phyloP scores from a whole-genome alignment of 2,329 filamentous ascomycete genomes.

The Sporothrix variecibatus region DNA sequence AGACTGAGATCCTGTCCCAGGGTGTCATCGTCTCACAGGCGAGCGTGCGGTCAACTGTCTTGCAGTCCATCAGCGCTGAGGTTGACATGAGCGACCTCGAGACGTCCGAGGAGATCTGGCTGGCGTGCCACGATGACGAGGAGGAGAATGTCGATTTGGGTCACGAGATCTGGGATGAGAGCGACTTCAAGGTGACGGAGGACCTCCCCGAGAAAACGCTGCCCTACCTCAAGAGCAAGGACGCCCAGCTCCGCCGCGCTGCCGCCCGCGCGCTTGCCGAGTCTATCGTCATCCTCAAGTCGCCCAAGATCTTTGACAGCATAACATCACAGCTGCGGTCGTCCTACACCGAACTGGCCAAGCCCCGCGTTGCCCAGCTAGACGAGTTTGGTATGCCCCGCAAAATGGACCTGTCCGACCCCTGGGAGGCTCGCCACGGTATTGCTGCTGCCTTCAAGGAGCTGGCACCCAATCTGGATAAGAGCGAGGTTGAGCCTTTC shows the following conservation, averaged over 20 bases:
- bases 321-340: constrained; percentile 67
- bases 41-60: constrained; percentile 77
- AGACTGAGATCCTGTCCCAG: constrained; percentile 74
- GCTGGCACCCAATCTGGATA: constrained; percentile 69
- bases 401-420: constrained; percentile 83
- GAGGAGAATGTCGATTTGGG: constrained; percentile 84
- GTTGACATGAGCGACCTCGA: constrained; percentile 86
- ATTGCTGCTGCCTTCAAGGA: constrained; percentile 86
- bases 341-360: constrained; percentile 76
- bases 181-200: constrained; percentile 69
- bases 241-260: constrained; percentile 79
- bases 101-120: constrained; percentile 89
- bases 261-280: constrained; percentile 81
- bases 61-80: constrained; percentile 89
- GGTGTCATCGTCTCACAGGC: constrained; percentile 78
- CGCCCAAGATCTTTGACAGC: constrained; percentile 50
- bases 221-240: constrained; percentile 76
- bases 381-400: constrained; percentile 94
- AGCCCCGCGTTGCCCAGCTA: constrained; percentile 77
- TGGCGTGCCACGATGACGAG: constrained; percentile 87
- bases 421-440: constrained; percentile 89
- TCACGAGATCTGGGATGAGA: constrained; percentile 92
- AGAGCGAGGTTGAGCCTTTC: constrained; percentile 71
- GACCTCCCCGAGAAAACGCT: constrained; percentile 69
- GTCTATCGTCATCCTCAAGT: constrained; percentile 62